Evolutionary conservation across 2,329 filamentous ascomycete genomes (phyloP).

Genomic region (Moelleriella libera): DNA sequence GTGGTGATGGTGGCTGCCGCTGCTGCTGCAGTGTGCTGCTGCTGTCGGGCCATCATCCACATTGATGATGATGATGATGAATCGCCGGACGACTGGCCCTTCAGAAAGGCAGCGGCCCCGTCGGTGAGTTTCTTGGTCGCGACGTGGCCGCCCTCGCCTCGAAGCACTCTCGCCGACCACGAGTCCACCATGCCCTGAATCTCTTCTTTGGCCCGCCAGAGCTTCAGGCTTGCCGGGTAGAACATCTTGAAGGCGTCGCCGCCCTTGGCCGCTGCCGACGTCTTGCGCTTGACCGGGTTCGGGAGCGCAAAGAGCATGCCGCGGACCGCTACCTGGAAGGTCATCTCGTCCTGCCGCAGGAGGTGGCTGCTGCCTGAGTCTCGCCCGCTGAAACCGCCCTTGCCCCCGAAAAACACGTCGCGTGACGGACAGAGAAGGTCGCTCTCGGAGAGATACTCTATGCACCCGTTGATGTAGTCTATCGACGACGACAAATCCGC

Average conservation of each 20-base stretch:
- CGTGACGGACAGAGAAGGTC: slow-evolving; percentile 70
- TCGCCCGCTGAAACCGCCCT: slow-evolving; percentile 35
- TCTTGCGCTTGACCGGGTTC: slow-evolving; percentile 65
- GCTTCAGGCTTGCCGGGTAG: slow-evolving; percentile 69
- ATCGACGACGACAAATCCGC: slow-evolving; percentile 46
- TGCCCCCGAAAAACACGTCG: slow-evolving; percentile 51
- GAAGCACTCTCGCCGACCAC: slow-evolving; percentile 49
- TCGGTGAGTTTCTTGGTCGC: slow-evolving; percentile 25
- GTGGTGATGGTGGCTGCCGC: not conserved
- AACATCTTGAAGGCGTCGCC: slow-evolving; percentile 76
- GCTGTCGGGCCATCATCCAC: slow-evolving; percentile 12
- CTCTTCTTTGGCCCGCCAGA: slow-evolving; percentile 78
- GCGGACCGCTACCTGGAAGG: slow-evolving; percentile 79
- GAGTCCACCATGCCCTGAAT: slow-evolving; percentile 58
- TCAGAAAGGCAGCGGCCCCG: slow-evolving; percentile 34
- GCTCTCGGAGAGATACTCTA: slow-evolving; percentile 74
- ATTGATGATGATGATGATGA: slow-evolving; percentile 9
- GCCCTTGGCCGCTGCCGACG: slow-evolving; percentile 25
- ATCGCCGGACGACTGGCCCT: slow-evolving; percentile 17
- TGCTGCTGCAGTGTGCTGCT: slow-evolving; percentile 12
- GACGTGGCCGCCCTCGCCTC: slow-evolving; percentile 30
- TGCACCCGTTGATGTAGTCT: slow-evolving; percentile 71
- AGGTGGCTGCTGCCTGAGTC: slow-evolving; percentile 55
- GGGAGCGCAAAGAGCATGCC: slow-evolving; percentile 78
- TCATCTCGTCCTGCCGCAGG: slow-evolving; percentile 83